Evolutionary conservation across 129 eudicot genomes (phyloP).

Genomic region (Heracleum sosnowskyi): DNA sequence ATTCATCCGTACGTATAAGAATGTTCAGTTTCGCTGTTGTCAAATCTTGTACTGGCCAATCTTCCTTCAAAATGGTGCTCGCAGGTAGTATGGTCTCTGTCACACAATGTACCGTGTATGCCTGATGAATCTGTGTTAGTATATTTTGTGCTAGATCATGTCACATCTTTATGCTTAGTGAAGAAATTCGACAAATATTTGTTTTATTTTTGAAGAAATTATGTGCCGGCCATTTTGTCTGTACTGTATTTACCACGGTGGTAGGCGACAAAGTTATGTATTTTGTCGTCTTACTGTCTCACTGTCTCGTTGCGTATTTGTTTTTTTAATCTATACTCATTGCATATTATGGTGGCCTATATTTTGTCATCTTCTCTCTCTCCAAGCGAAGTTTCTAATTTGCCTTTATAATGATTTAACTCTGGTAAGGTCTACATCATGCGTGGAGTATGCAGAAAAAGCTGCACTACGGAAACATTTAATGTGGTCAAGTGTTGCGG

Average conservation of each 20-base stretch:
- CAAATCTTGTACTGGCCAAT: slow-evolving; percentile 88
- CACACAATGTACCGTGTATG: neutral
- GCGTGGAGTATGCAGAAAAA: slow-evolving; percentile 85
- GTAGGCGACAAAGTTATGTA: neutral
- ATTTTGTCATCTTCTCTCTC: neutral
- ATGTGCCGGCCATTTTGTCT: neutral
- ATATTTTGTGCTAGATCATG: neutral
- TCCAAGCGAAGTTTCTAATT: neutral
- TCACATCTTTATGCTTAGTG: neutral
- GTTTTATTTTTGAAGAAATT: neutral
- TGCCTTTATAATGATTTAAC: slow-evolving; percentile 16
- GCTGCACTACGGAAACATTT: slow-evolving; percentile 63
- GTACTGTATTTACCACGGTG: neutral
- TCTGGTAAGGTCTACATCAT: slow-evolving; percentile 56
- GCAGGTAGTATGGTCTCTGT: slow-evolving; percentile 42
- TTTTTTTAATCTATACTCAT: too few relatives aligned
- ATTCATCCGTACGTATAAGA: slow-evolving; percentile 52
- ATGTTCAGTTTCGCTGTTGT: slow-evolving; percentile 53
- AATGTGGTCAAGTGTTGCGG: slow-evolving; percentile 64
- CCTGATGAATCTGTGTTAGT: neutral
- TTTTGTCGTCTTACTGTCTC: neutral
- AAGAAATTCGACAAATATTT: neutral
- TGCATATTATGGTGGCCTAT: neutral
- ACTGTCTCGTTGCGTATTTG: neutral
- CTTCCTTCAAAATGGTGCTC: slow-evolving; percentile 43